These are phyloP conservation scores for Penicillium sp. DNA, from an alignment of 2,329 filamentous ascomycete genomes.

Conservation along the genomic window DNA sequence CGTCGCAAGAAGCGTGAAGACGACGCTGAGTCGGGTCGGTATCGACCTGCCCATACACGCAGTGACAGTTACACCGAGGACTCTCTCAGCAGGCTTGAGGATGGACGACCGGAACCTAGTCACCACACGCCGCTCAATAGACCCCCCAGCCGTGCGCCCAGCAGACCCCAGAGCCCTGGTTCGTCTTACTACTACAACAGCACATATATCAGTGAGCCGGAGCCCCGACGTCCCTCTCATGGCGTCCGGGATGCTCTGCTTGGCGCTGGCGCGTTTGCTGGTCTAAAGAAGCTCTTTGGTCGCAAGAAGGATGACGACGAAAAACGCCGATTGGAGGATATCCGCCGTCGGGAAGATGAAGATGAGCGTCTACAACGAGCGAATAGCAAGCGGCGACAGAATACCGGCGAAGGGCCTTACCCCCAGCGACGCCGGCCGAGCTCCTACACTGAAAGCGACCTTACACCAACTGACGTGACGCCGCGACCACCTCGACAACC, in stretches of 20 bases:
- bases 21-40: constrained; percentile 52
- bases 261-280: constrained; percentile 65
- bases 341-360: constrained; percentile 51
- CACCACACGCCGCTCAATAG: constrained; percentile 33
- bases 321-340: constrained; percentile 57
- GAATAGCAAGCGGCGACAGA: constrained; percentile 58
- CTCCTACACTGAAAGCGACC: constrained; percentile 38
- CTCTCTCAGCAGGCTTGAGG: constrained; percentile 48
- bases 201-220: constrained; percentile 43
- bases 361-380: constrained; percentile 53
- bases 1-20: constrained; percentile 54
- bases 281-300: constrained; percentile 57
- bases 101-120: constrained; percentile 51
- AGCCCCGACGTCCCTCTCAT: constrained; percentile 46
- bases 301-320: constrained; percentile 56
- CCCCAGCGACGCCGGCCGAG: constrained; percentile 33
- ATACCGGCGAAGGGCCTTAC: constrained; percentile 63
- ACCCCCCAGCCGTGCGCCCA: constrained; percentile 33
- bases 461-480: constrained; percentile 37
- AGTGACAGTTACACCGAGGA: constrained; percentile 43
- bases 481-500: constrained; percentile 29
- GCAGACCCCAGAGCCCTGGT: constrained; percentile 34
- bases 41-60: constrained; percentile 52
- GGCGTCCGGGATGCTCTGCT: constrained; percentile 60
- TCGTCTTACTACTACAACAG: constrained; percentile 41